phyloP scores from a whole-genome alignment of 257 asterid species.

The Solanum etuberosum region DNA sequence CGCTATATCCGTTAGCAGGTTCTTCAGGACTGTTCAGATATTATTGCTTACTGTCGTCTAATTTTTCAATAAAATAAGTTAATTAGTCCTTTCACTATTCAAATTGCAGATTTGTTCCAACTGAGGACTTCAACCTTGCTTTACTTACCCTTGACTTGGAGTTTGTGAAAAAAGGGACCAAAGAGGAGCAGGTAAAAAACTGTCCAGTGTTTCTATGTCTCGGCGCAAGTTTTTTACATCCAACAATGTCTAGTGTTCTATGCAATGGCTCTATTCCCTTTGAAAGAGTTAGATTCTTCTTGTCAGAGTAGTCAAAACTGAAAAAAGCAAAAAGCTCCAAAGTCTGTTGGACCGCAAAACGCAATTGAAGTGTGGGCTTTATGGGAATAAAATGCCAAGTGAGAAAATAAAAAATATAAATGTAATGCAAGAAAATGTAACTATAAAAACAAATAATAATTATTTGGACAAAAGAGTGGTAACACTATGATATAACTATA shows the following conservation, averaged over 20 bases:
- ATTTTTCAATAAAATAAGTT: not conserved
- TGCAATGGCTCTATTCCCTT: slow-evolving; percentile 11
- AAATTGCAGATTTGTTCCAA: slow-evolving; percentile 55
- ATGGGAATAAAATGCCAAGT: not conserved
- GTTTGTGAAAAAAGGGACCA: slow-evolving; percentile 81
- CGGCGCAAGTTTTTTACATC: not conserved
- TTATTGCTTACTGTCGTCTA: not conserved
- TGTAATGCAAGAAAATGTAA: not conserved
- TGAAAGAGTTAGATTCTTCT: not conserved
- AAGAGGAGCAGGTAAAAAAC: slow-evolving; percentile 64
- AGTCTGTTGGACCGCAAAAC: not conserved
- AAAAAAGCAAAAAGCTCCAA: not conserved
- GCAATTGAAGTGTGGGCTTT: not conserved
- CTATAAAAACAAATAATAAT: not conserved
- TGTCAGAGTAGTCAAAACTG: not conserved
- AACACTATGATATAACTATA: not conserved
- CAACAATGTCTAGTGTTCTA: not conserved
- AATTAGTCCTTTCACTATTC: not conserved
- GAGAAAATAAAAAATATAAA: not conserved
- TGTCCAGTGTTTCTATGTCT: not conserved
- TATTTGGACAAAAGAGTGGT: not conserved
- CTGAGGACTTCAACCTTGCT: slow-evolving; percentile 73
- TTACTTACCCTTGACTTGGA: slow-evolving; percentile 84
- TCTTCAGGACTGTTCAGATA: not conserved
- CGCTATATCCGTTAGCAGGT: slow-evolving; percentile 62